Conservation (phyloP, 805 yeast species). For the Geotrichum ghanense region DNA sequence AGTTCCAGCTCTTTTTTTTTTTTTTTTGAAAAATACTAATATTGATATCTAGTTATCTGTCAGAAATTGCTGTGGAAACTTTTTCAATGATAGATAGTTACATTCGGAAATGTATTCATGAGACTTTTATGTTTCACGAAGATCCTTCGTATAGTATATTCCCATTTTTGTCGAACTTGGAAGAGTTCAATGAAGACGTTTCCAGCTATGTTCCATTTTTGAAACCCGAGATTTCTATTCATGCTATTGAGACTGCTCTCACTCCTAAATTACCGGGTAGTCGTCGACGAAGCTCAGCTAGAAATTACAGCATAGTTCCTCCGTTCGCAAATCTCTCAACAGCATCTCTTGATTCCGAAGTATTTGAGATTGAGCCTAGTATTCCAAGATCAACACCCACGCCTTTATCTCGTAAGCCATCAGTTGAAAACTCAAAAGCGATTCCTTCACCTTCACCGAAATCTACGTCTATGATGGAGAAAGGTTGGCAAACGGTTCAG, state of each 20-base stretch:
- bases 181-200: slow-evolving; percentile 18
- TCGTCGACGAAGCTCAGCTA: background rate
- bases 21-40: background rate
- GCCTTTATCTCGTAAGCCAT: too few relatives aligned
- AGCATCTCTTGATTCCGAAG: background rate
- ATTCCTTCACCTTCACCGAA: background rate
- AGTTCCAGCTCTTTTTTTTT: background rate
- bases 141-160: background rate
- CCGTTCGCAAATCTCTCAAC: background rate
- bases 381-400: background rate
- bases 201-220: slow-evolving; percentile 10
- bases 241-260: background rate
- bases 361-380: background rate
- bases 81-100: background rate
- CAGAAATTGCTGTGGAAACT: background rate
- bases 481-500: background rate
- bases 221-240: background rate
- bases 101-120: background rate
- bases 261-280: background rate
- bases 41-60: too few relatives aligned
- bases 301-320: background rate
- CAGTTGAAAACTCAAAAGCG: too few relatives aligned
- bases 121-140: background rate
- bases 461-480: background rate
- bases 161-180: slow-evolving; percentile 16